These are phyloP conservation scores for Aspergillus proliferans DNA, from an alignment of 2,329 filamentous ascomycete species.

Conservation along the genomic window DNA sequence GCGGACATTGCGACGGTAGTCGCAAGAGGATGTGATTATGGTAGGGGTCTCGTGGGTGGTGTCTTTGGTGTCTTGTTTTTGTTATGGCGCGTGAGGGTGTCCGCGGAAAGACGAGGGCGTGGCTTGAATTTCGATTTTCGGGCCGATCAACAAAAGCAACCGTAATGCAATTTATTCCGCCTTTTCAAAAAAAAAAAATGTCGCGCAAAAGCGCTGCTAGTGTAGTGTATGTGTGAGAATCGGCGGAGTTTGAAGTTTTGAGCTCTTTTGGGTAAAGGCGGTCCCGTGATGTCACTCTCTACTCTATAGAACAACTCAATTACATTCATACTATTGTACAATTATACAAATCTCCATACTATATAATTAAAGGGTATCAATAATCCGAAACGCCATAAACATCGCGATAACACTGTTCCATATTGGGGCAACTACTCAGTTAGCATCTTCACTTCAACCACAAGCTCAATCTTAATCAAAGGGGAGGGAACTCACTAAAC, in stretches of 20 bases:
- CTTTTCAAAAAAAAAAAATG: not conserved
- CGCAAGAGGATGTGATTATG: not conserved
- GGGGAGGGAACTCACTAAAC: constrained; percentile 36
- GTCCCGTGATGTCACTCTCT: constrained; percentile 13
- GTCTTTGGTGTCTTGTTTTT: not conserved
- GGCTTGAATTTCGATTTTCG: too few relatives aligned
- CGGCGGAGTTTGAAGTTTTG: constrained; percentile 5
- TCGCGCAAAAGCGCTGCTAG: not conserved
- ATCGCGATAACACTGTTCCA: constrained; percentile 20
- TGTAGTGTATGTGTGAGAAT: not conserved
- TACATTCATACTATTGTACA: not conserved
- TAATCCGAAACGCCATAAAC: constrained; percentile 14
- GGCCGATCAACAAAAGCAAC: not conserved
- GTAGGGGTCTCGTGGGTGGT: not conserved
- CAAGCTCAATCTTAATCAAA: too few relatives aligned
- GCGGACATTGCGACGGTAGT: constrained; percentile 60
- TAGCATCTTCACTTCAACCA: not conserved
- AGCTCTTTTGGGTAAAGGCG: constrained; percentile 12
- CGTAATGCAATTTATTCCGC: not conserved
- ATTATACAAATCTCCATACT: not conserved
- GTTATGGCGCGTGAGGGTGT: not conserved
- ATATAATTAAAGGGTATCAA: not conserved
- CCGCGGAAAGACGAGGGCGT: too few relatives aligned
- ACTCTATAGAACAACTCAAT: constrained; percentile 2
- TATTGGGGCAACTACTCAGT: constrained; percentile 20